A percentile compares a stretch with the other conserved stretches of the same genome.
Conservation (phyloP, 106 monocot species). For the Platanthera zijinensis region DNA sequence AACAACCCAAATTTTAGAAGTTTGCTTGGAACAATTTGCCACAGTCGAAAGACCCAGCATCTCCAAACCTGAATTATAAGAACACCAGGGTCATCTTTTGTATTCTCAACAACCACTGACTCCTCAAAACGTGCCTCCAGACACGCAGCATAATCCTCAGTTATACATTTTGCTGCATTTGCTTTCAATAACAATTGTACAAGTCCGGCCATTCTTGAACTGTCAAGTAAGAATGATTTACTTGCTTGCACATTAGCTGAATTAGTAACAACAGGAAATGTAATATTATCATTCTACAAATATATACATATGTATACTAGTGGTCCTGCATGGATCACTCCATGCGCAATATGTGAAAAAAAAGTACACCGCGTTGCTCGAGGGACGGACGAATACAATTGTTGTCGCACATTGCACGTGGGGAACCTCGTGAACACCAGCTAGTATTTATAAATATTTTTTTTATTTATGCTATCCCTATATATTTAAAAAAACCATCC, state of each 20-base stretch:
- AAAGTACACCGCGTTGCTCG: too few species aligned
- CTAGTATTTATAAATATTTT: too few species aligned
- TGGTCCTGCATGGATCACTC: too few species aligned
- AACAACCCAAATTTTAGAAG: neutral
- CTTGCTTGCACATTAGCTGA: neutral
- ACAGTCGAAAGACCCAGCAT: neutral
- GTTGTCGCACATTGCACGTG: too few species aligned
- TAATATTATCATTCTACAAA: neutral
- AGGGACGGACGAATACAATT: too few species aligned
- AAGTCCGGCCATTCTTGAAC: constrained; percentile 80
- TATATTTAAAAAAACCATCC: neutral
- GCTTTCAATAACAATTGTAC: constrained; percentile 75
- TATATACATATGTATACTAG: too few species aligned
- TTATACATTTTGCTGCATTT: constrained; percentile 51
- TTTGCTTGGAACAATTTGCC: neutral
- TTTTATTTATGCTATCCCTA: neutral
- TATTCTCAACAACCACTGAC: constrained; percentile 48
- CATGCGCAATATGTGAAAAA: too few species aligned
- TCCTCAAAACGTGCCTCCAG: constrained; percentile 88
- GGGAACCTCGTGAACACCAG: too few species aligned
- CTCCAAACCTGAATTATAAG: constrained; percentile 78
- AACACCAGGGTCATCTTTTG: constrained; percentile 81
- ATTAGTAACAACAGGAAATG: neutral
- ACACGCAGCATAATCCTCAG: constrained; percentile 90
- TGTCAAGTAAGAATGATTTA: constrained; percentile 12